Conservation (phyloP, 2,329 filamentous ascomycete species). For the Colletotrichum sp. region DNA sequence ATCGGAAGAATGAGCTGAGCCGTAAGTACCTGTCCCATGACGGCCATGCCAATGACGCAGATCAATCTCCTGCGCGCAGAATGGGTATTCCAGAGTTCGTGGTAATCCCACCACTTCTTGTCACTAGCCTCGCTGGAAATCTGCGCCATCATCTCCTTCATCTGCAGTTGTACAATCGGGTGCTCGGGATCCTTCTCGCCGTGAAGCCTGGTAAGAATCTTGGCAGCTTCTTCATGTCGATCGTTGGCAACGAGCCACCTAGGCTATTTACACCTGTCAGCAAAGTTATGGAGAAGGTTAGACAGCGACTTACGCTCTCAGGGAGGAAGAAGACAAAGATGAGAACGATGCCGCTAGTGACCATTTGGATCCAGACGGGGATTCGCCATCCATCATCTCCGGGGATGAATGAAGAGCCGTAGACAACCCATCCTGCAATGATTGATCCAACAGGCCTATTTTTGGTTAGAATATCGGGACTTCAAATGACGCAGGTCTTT, state of each 20-base stretch:
- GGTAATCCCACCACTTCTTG: conserved; percentile 62
- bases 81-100: conserved; percentile 55
- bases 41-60: conserved; percentile 55
- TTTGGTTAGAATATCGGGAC: accelerated
- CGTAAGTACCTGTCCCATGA: conserved; percentile 56
- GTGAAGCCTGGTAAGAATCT: conserved; percentile 53
- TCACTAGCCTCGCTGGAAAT: conserved; percentile 54
- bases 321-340: conserved; percentile 48
- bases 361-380: conserved; percentile 50
- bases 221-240: conserved; percentile 41
- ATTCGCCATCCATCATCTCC: conserved; percentile 48
- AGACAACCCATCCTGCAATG: conserved; percentile 57
- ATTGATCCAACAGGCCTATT: conserved; percentile 49
- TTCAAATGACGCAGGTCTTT: not conserved
- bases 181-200: conserved; percentile 55
- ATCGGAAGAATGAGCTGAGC: no score
- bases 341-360: conserved; percentile 52
- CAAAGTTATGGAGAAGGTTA: accelerated
- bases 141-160: conserved; percentile 52
- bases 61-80: conserved; percentile 55
- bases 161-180: conserved; percentile 56
- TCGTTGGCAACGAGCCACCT: conserved; percentile 51
- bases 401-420: conserved; percentile 50
- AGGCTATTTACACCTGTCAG: conserved; percentile 25
- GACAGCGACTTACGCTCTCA: conserved; percentile 37